Percentiles rank a stretch among this genome's conserved stretches.
phyloP scores from a whole-genome alignment of 2,329 filamentous ascomycete species.

The Epichloe glyceriae region DNA sequence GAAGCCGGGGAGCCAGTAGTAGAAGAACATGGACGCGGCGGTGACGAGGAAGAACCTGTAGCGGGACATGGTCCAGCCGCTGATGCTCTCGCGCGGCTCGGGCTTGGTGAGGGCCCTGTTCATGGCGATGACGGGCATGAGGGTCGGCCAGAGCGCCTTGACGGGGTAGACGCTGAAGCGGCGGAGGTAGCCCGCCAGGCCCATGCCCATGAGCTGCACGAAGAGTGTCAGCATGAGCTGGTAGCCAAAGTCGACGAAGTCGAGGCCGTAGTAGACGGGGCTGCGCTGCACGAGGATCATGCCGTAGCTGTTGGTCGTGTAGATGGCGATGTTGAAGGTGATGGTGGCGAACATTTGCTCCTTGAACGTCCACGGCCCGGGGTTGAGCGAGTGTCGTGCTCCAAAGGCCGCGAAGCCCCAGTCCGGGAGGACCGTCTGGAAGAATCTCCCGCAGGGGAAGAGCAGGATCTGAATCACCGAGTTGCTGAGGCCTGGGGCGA shows the following conservation, averaged over 20 bases:
- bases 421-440: conserved; percentile 29
- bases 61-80: conserved; percentile 28
- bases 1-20: conserved; percentile 40
- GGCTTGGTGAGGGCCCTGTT: conserved; percentile 28
- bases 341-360: conserved; percentile 48
- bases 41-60: conserved; percentile 31
- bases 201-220: conserved; percentile 42
- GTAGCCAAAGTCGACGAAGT: conserved; percentile 29
- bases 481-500: conserved; percentile 15
- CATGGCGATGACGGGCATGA: conserved; percentile 33
- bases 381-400: conserved; percentile 32
- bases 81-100: conserved; percentile 13
- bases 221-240: conserved; percentile 32
- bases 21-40: conserved; percentile 34
- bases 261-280: conserved; percentile 29
- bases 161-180: conserved; percentile 39
- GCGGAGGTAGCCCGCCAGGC: conserved; percentile 36
- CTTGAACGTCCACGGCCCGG: conserved; percentile 42
- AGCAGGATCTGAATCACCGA: conserved; percentile 32
- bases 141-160: conserved; percentile 38
- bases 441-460: conserved; percentile 21
- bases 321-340: conserved; percentile 40
- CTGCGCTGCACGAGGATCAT: conserved; percentile 33
- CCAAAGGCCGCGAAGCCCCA: conserved; percentile 31
- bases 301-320: conserved; percentile 33